Conservation (phyloP, 192 early-diverging fungal genomes). For the Mortierella claussenii region DNA sequence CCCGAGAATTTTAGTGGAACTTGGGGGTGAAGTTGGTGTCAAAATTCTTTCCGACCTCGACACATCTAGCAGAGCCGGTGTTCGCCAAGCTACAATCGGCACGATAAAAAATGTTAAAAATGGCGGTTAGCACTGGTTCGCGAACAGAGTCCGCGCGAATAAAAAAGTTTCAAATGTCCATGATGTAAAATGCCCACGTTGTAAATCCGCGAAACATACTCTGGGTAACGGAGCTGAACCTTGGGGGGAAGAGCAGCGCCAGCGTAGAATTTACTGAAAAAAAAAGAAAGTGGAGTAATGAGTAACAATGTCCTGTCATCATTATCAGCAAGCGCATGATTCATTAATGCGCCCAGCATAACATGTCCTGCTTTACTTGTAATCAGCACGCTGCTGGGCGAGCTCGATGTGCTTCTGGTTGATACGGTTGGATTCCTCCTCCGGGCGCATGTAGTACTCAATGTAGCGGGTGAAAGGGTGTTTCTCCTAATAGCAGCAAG, state of each 20-base stretch:
- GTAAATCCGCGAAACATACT: slow-evolving; percentile 24
- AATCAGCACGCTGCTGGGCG: slow-evolving; percentile 29
- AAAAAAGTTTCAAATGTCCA: neutral
- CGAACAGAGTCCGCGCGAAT: neutral
- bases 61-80: slow-evolving; percentile 23
- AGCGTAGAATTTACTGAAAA: slow-evolving; percentile 12
- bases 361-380: too few species aligned
- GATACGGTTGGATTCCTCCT: slow-evolving; percentile 46
- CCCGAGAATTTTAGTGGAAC: slow-evolving; percentile 19
- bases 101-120: neutral
- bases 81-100: slow-evolving; percentile 16
- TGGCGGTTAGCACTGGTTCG: neutral
- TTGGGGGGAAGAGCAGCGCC: slow-evolving; percentile 36
- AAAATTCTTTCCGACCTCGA: slow-evolving; percentile 23
- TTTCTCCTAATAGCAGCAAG: too few species aligned
- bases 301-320: too few species aligned
- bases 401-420: slow-evolving; percentile 44
- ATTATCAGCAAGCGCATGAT: too few species aligned
- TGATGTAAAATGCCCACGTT: too few species aligned
- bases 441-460: slow-evolving; percentile 55
- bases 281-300: too few species aligned
- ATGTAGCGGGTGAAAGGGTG: slow-evolving; percentile 53
- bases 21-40: slow-evolving; percentile 16
- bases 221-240: slow-evolving; percentile 44
- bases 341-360: too few species aligned